A percentile compares a stretch with the other conserved stretches of the same genome.
Conservation (phyloP, 169 alveolate genomes). For the Plasmodium inui region DNA sequence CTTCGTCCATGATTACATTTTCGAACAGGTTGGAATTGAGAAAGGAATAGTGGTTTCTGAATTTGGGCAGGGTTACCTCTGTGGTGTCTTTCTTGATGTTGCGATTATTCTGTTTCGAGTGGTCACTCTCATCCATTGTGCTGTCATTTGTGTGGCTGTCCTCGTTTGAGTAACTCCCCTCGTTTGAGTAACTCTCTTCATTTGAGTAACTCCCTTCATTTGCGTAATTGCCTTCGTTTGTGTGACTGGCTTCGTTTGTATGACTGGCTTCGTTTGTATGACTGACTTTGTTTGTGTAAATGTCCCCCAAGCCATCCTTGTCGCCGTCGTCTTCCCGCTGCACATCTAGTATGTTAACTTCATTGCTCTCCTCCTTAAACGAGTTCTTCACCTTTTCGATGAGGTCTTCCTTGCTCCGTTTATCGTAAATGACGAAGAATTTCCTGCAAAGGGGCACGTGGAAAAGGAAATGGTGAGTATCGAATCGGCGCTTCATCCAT, state of each 20-base stretch:
- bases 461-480: not conserved
- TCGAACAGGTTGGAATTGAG: constrained; percentile 37
- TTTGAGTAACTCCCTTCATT: not conserved
- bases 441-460: constrained; percentile 9
- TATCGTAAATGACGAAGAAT: constrained; percentile 38
- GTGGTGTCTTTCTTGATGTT: not conserved
- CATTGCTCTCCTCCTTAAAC: constrained; percentile 57
- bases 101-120: not conserved
- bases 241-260: not conserved
- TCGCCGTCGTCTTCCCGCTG: not conserved
- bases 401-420: constrained; percentile 34
- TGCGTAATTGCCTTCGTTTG: not conserved
- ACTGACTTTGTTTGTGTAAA: not conserved
- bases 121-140: constrained; percentile 6
- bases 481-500: not conserved
- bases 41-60: constrained; percentile 54
- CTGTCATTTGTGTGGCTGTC: not conserved
- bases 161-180: not conserved
- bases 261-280: not conserved
- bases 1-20: constrained; percentile 28
- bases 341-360: constrained; percentile 53
- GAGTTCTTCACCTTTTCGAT: constrained; percentile 32
- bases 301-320: not conserved
- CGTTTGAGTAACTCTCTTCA: not conserved
- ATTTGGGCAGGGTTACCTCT: not conserved